A percentile compares a stretch with the other conserved stretches of the same genome.
These are phyloP conservation scores for Ceratocystis papillata DNA, from an alignment of 2,329 filamentous ascomycete species.

Conservation along the genomic window DNA sequence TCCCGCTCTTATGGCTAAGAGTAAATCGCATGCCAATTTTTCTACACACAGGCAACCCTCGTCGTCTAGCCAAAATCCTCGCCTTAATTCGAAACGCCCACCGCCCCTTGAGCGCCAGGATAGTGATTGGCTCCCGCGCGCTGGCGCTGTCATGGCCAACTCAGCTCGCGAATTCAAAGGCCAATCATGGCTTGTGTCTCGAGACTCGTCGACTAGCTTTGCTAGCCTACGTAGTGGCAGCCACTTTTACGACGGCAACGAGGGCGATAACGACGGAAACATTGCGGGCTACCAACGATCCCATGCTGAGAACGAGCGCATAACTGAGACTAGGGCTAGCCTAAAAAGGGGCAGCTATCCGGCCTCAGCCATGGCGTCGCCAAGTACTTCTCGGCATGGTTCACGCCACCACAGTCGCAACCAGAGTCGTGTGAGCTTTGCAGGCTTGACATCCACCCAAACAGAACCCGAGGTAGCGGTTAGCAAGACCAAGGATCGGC, in stretches of 20 bases:
- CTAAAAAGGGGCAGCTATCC: slow-evolving; percentile 17
- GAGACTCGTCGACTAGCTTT: slow-evolving; percentile 54
- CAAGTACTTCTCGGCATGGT: background rate
- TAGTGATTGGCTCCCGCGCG: slow-evolving; percentile 55
- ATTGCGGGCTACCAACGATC: slow-evolving; percentile 42
- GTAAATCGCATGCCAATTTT: slow-evolving; percentile 43
- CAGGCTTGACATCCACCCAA: slow-evolving; percentile 25
- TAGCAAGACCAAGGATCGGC: slow-evolving; percentile 12
- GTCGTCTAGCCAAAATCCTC: slow-evolving; percentile 21
- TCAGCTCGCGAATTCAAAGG: slow-evolving; percentile 57
- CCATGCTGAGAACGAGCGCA: slow-evolving; percentile 9
- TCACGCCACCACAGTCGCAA: slow-evolving; percentile 36
- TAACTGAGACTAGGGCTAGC: slow-evolving; percentile 11
- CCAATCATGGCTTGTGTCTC: slow-evolving; percentile 56
- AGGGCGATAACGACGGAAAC: slow-evolving; percentile 30
- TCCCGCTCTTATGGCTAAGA: slow-evolving; percentile 41
- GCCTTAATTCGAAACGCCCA: slow-evolving; percentile 24
- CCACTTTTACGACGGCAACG: slow-evolving; percentile 29
- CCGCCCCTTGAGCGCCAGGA: slow-evolving; percentile 36
- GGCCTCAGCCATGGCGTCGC: slow-evolving; percentile 14
- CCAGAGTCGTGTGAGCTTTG: slow-evolving; percentile 38
- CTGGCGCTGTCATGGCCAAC: slow-evolving; percentile 50
- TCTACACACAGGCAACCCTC: slow-evolving; percentile 37
- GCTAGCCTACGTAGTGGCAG: slow-evolving; percentile 42
- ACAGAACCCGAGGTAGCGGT: background rate